phyloP scores from a whole-genome alignment of 2,329 filamentous ascomycete genomes.

The Davidsoniella neocaledoniae region DNA sequence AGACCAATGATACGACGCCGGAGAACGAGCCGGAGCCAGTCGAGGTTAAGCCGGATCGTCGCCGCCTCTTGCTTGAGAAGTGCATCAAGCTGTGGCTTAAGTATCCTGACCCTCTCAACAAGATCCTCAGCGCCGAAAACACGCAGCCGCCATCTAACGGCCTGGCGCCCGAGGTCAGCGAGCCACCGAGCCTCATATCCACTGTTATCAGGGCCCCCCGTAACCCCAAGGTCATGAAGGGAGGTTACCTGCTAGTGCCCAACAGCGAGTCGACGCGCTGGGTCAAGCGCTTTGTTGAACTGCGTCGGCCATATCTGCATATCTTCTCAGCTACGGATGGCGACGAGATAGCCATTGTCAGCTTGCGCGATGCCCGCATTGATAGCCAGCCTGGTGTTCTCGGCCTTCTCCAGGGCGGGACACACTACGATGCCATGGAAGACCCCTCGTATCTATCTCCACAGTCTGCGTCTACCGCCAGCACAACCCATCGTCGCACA shows the following conservation, averaged over 20 bases:
- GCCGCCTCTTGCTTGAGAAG: slow-evolving; percentile 33
- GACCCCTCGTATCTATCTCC: slow-evolving; percentile 16
- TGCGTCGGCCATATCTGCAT: slow-evolving; percentile 80
- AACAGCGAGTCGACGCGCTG: slow-evolving; percentile 69
- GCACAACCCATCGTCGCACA: slow-evolving; percentile 31
- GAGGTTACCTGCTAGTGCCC: slow-evolving; percentile 73
- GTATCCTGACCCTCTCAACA: slow-evolving; percentile 37
- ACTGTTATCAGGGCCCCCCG: slow-evolving; percentile 65
- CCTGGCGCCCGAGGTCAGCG: slow-evolving; percentile 27
- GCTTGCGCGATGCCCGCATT: slow-evolving; percentile 74
- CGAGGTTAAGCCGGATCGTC: slow-evolving; percentile 19
- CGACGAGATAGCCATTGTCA: slow-evolving; percentile 80
- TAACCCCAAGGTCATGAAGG: slow-evolving; percentile 66
- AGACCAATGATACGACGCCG: slow-evolving; percentile 15
- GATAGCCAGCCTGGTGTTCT: slow-evolving; percentile 84
- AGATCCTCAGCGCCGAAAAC: slow-evolving; percentile 41
- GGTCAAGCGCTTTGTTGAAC: slow-evolving; percentile 84
- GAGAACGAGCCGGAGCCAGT: slow-evolving; percentile 17
- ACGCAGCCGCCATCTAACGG: slow-evolving; percentile 55
- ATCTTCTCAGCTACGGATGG: slow-evolving; percentile 73
- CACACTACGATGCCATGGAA: slow-evolving; percentile 22
- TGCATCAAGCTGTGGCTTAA: slow-evolving; percentile 49
- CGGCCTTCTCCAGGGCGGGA: slow-evolving; percentile 46
- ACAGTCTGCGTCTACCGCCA: slow-evolving; percentile 20
- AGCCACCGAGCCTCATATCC: slow-evolving; percentile 50